These are phyloP conservation scores for Flaveria sonorensis DNA, from an alignment of 129 eudicot species.

Conservation along the genomic window DNA sequence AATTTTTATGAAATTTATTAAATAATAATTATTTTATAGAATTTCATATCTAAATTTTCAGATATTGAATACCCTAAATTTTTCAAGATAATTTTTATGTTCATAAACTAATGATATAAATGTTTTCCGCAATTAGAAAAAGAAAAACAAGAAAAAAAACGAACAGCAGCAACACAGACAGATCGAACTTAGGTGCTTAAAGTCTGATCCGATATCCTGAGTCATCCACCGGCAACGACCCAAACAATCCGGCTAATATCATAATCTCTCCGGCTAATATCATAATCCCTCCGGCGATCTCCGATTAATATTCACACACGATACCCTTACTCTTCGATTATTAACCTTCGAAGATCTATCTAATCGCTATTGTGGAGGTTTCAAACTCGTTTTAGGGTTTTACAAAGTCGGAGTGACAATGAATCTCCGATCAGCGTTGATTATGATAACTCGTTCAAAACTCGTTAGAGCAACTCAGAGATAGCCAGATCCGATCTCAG, in stretches of 20 bases:
- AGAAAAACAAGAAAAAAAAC: too few species aligned
- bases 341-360: slow-evolving; percentile 7
- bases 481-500: slow-evolving; percentile 84
- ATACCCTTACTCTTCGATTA: background rate
- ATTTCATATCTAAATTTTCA: too few species aligned
- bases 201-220: slow-evolving; percentile 18
- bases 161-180: background rate
- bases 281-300: too few species aligned
- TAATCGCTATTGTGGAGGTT: slow-evolving; percentile 15
- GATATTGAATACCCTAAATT: too few species aligned
- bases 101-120: too few species aligned
- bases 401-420: slow-evolving; percentile 31
- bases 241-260: slow-evolving; percentile 24
- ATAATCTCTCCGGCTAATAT: too few species aligned
- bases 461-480: slow-evolving; percentile 87
- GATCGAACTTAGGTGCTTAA: slow-evolving; percentile 3
- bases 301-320: background rate
- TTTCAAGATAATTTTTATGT: too few species aligned
- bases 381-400: slow-evolving; percentile 35
- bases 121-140: too few species aligned
- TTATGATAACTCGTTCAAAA: slow-evolving; percentile 82
- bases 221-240: slow-evolving; percentile 32
- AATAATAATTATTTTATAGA: too few species aligned
- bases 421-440: slow-evolving; percentile 33
- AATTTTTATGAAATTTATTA: too few species aligned